Conservation (phyloP, 805 yeast genomes). For the Wickerhamiella bombiphila region DNA sequence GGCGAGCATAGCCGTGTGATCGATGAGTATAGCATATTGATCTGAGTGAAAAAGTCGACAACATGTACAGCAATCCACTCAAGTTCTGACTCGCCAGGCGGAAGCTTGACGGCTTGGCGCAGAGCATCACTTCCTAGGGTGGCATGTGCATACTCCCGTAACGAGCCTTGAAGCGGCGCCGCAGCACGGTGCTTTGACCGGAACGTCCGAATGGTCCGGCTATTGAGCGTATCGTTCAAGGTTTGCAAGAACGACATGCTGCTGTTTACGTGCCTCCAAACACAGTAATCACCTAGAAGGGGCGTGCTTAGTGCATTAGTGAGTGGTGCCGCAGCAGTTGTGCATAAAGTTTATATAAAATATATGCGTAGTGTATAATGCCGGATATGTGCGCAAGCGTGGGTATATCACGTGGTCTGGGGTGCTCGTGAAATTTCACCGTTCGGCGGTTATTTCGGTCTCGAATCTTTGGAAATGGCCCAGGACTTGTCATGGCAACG, state of each 20-base stretch:
- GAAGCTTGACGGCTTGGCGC: slow-evolving; percentile 84
- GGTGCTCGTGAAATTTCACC: too few species aligned
- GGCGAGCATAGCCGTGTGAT: slow-evolving; percentile 96
- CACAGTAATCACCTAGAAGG: too few species aligned
- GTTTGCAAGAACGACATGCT: slow-evolving; percentile 20
- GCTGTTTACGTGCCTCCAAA: too few species aligned
- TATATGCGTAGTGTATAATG: too few species aligned
- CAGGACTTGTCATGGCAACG: slow-evolving; percentile 22
- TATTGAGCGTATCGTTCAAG: slow-evolving; percentile 12
- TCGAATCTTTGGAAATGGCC: too few species aligned
- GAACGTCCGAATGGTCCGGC: slow-evolving; percentile 24
- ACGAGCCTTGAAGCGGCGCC: slow-evolving; percentile 22
- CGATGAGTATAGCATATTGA: slow-evolving; percentile 91
- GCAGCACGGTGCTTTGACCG: slow-evolving; percentile 19
- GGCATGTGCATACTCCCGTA: slow-evolving; percentile 82
- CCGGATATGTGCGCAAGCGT: too few species aligned
- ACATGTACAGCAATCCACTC: slow-evolving; percentile 97
- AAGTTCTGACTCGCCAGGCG: slow-evolving; percentile 77
- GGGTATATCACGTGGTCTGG: too few species aligned
- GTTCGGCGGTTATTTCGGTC: too few species aligned
- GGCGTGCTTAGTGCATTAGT: too few species aligned
- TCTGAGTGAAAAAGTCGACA: slow-evolving; percentile 93
- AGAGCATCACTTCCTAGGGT: slow-evolving; percentile 86
- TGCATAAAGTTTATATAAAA: too few species aligned
- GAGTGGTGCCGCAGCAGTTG: too few species aligned